These are phyloP conservation scores for Coprinopsis sp. DNA, from an alignment of 768 basidiomycete species.

Conservation along the genomic window DNA sequence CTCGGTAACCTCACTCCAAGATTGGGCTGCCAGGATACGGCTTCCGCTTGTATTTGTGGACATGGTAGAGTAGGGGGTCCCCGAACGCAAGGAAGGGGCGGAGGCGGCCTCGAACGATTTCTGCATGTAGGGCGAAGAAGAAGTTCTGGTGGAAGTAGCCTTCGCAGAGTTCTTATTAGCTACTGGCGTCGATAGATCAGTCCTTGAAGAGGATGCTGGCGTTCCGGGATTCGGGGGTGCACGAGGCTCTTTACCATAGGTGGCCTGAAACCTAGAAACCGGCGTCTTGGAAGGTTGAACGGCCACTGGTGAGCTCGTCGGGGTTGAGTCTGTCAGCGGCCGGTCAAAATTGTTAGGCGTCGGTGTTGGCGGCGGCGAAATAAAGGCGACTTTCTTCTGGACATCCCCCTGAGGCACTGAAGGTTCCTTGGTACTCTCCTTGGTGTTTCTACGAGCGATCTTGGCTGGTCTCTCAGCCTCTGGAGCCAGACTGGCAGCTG, in stretches of 20 bases:
- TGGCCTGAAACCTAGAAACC: slow-evolving; percentile 71
- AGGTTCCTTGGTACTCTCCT: slow-evolving; percentile 17
- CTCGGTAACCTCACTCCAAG: slow-evolving; percentile 94
- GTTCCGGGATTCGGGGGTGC: slow-evolving; percentile 50
- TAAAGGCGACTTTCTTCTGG: slow-evolving; percentile 85
- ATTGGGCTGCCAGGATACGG: slow-evolving; percentile 69
- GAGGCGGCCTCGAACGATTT: slow-evolving; percentile 48
- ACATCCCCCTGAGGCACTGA: slow-evolving; percentile 38
- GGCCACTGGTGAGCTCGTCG: slow-evolving; percentile 24
- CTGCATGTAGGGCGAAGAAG: slow-evolving; percentile 49
- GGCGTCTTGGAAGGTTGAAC: slow-evolving; percentile 53
- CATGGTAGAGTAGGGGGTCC: slow-evolving; percentile 79
- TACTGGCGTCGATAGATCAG: slow-evolving; percentile 42
- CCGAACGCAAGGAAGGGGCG: slow-evolving; percentile 69
- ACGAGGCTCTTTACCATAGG: slow-evolving; percentile 68
- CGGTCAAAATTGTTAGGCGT: slow-evolving; percentile 56
- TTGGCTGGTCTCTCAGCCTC: slow-evolving; percentile 27
- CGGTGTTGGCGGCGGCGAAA: slow-evolving; percentile 75
- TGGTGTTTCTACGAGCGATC: slow-evolving; percentile 34
- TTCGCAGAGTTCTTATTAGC: slow-evolving; percentile 40
- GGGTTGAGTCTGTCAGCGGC: slow-evolving; percentile 41
- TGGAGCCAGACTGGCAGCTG: background rate
- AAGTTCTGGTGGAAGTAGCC: slow-evolving; percentile 59
- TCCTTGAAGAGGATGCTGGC: slow-evolving; percentile 59
- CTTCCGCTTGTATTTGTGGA: slow-evolving; percentile 58